These are phyloP conservation scores for Metarhizium robertsii DNA, from an alignment of 2,329 filamentous ascomycete genomes.

Conservation along the genomic window DNA sequence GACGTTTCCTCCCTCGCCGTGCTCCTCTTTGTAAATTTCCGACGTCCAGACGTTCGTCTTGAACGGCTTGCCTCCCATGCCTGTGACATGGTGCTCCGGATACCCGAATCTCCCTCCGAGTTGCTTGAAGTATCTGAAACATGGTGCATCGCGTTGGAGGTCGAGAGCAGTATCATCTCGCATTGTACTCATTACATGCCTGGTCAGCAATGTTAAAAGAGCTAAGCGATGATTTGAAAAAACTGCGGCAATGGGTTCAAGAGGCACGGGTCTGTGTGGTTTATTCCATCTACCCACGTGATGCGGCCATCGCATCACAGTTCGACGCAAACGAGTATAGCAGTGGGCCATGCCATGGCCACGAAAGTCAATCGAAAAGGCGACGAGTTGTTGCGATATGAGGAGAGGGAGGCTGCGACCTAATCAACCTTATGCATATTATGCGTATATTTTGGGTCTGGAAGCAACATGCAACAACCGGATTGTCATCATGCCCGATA, in stretches of 20 bases:
- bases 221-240: conserved; percentile 15
- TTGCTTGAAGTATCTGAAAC: conserved; percentile 18
- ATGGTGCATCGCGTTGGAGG: conserved; percentile 34
- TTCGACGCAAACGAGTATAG: conserved; percentile 35
- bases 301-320: conserved; percentile 6
- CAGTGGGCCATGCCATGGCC: conserved; percentile 34
- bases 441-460: neutral
- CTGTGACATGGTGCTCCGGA: neutral
- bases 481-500: neutral
- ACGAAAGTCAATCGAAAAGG: neutral
- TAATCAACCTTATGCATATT: neutral
- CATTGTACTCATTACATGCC: conserved; percentile 33
- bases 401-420: neutral
- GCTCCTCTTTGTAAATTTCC: conserved; percentile 18
- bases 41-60: conserved; percentile 13
- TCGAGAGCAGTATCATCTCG: conserved; percentile 50
- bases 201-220: conserved; percentile 38
- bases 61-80: conserved; percentile 4
- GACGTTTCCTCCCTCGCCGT: conserved; percentile 40
- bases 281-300: conserved; percentile 1
- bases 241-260: conserved; percentile 13
- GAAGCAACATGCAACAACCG: neutral
- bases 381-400: neutral
- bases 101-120: conserved; percentile 22
- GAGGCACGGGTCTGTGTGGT: conserved; percentile 4